Base-by-base conservation (phyloP, 2,329 filamentous ascomycete species). In the Teratosphaeria viscida region DNA sequence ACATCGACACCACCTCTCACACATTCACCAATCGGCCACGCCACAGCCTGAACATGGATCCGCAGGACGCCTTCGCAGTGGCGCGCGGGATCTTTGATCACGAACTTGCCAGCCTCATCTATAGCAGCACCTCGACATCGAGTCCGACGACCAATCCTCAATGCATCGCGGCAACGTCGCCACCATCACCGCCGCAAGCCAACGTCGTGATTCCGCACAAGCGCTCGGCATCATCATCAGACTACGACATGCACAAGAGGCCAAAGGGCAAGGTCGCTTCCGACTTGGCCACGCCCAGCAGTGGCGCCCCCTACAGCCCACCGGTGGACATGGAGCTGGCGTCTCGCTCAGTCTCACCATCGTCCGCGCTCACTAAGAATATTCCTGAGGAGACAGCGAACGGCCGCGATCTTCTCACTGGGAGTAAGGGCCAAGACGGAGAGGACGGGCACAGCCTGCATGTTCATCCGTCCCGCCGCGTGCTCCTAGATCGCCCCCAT, bases 31-130 rank as follows among this genome's bases (percentile, higher is more conserved):
- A 26, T 49, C 39, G 47, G 16, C 12, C 5, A n/a, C 37, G 37
- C 16, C 16, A n/a, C 29, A 49, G 5, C 14, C n/a, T 27, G n/a
- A 54, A 27, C 23, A 59, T 65, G 63, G 59, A 65, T 32, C 57
- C 60, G 32, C 27, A 37, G 27, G 27, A 57, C 11, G 58, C 61
- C n/a, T 61, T 61, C 32, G 8, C 49, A 32, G 56, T 27, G 2
- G 58, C 64, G 49, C 59, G 59, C 12, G 52, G 27, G 2, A 52
- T 61, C 26, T 64, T 64, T 43, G 43, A 61, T 32, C 52, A 54
- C 19, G 62, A 64, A 37, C 59, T 65, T 8, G 57, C 34, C 3
- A 35, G 39, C 27, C 58, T 65, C 19, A 63, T 65, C 23, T 29
- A 29, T 27, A 56, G 59, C 27, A 54, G 59, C 3, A 59, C 61